Evolutionary conservation across 2,329 filamentous ascomycete genomes (phyloP).

Genomic region (Fusarium sp.): DNA sequence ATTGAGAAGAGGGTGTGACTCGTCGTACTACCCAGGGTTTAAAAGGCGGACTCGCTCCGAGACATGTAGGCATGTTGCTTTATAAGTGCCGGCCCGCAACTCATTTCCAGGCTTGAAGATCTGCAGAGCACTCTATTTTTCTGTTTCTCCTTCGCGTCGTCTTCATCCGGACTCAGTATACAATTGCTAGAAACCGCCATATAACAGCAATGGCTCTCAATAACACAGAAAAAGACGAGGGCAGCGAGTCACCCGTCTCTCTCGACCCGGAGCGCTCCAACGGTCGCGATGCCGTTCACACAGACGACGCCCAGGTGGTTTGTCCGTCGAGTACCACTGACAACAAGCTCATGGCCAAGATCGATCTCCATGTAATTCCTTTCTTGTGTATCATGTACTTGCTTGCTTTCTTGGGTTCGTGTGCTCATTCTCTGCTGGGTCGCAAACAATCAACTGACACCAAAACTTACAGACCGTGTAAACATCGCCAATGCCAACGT

Average conservation of each 20-base stretch:
- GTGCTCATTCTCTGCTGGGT: neutral
- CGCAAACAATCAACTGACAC: slow-evolving; percentile 1
- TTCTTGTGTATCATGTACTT: slow-evolving; percentile 80
- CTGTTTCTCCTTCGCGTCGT: neutral
- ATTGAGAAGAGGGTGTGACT: slow-evolving; percentile 17
- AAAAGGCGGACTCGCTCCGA: slow-evolving; percentile 29
- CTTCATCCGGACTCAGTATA: slow-evolving; percentile 5
- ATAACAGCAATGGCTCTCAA: slow-evolving; percentile 33
- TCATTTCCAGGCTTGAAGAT: slow-evolving; percentile 12
- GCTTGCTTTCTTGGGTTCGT: slow-evolving; percentile 72
- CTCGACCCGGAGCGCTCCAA: slow-evolving; percentile 40
- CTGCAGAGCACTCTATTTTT: slow-evolving; percentile 18
- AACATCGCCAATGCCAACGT: slow-evolving; percentile 84
- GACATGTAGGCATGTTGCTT: slow-evolving; percentile 21
- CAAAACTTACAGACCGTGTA: slow-evolving; percentile 66
- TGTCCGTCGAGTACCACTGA: slow-evolving; percentile 71
- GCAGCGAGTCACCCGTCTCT: slow-evolving; percentile 40
- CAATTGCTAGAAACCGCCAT: neutral
- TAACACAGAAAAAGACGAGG: slow-evolving; percentile 34
- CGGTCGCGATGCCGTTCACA: slow-evolving; percentile 17
- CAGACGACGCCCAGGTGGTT: slow-evolving; percentile 43
- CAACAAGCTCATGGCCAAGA: slow-evolving; percentile 73
- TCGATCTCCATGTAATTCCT: slow-evolving; percentile 79
- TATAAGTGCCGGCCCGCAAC: slow-evolving; percentile 25
- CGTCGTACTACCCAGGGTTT: slow-evolving; percentile 8